Base-by-base conservation (phyloP, 208 protist species). In the Herpetomonas samuelpessoai region DNA sequence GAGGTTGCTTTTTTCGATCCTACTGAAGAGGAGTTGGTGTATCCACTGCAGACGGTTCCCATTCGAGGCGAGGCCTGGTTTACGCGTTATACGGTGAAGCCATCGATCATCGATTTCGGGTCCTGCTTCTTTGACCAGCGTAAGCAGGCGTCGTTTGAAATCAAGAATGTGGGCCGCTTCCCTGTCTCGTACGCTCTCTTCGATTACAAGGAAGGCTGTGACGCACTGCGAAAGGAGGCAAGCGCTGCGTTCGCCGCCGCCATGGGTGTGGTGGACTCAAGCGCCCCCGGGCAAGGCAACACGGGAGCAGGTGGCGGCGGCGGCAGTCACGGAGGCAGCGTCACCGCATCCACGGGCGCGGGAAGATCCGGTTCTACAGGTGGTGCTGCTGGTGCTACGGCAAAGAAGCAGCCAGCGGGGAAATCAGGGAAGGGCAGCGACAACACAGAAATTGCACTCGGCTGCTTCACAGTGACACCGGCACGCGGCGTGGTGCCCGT, bases 81-180 rank as follows among this genome's bases (percentile, higher is more conserved):
- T 76, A 97, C 81, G 18, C 76, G 78, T 47, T 98, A 85, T 68
- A 44, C 70, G n/a, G 69, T 98, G 10, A 83, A 91, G 56, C 97
- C 97, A 27, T 69, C 76, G n/a, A 81, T 66, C 46, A 86, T 99
- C 62, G 94, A 96, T 79, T 99, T 99, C 74, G 97, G 97, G 26
- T 93, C 95, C 61, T 93, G 97, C 65, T 68, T 96, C 56, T 83
- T 75, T 50, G 75, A 91, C 44, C 84, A 96, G 50, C 77, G 78
- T 39, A 91, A 91, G 60, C 62, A 88, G 62, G 50, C 79, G 31
- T 79, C 71, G 18, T 89, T 98, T 53, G 93, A 98, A 52, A 68
- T 98, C 25, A 71, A 71, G 22, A 98, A 98, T 71, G 87, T 74
- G 2, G 95, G 95, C 0, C 70, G 60, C 3, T 98, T 98, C 48